Base-by-base conservation (phyloP, 768 basidiomycete genomes). In the Rickenella mellea region DNA sequence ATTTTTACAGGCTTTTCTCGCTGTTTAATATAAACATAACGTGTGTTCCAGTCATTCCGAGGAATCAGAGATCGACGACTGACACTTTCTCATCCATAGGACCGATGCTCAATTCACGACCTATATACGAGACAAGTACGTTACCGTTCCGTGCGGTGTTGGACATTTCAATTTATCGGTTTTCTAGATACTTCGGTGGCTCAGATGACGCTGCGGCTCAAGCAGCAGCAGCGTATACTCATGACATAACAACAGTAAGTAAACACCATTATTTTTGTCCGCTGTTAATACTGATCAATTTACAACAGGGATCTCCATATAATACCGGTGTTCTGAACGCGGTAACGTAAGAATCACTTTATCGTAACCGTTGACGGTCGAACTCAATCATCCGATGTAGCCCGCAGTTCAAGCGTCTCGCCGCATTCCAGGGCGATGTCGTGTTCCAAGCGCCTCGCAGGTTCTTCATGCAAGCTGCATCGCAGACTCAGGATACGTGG, bases 401-500 rank as follows among this genome's bases (percentile, higher is more conserved):
- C 3, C 37, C 44, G 1, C 49, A 56, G 25, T 49, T 20, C 40
- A 55, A 57, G 33, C 39, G 54, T 5, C 49, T 51, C 31, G 47
- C 45, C 1, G 56, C 56, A 2, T 48, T 57, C 27, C 47, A 48
- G 22, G 56, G 56, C 6, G 56, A 55, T 40, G 46, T 35, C 30
- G 29, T 49, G 12, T 45, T 52, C n/a, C 48, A 55, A 15, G 53
- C 51, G 1, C 53, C 53, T 1, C 36, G 53, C 17, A 46, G 48
- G 1, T 25, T 51, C 4, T 45, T 54, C 14, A 6, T 36, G 5
- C 21, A 39, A 24, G 42, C 59, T 17, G 51, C 52, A 4, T 59
- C 68, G 0, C 59, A 55, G 0, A 66, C 60, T 31, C 66, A 66
- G 51, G 59, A 61, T 4, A 61, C 61, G 1, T 76, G 33, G 33